Evolutionary conservation across 2,329 filamentous ascomycete genomes (phyloP), one percentile per base, ranked within the genome.

Genomic region (Camillea tinctor): DNA sequence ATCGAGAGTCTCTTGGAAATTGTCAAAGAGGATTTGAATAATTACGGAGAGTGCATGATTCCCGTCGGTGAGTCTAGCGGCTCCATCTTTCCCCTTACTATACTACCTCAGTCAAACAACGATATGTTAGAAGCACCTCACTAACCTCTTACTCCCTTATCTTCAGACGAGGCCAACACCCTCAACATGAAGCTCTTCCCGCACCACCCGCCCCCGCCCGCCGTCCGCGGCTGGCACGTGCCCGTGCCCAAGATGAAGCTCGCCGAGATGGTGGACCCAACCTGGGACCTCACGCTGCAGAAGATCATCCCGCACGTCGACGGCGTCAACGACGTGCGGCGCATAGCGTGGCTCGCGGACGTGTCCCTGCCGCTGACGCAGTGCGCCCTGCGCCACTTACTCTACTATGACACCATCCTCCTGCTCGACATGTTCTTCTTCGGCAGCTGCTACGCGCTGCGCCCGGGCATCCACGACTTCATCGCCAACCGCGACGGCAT

Each of bases 21-120:
- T 62, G 83, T 90, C 60, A 88, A 88, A 72, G 87, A 97, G 76
- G 93, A 99, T 73, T 73, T 99, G 67, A 97, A 98, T 72, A 96
- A 96, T 69, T 99, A 97, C 72, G 93, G 92, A 72, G 95, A 99
- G 79, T 97, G 93, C 81, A 97, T 97, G 93, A 97, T 97, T 70
- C 93, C 93, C 0, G 94, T 97, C 64, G 91, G 91, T 93, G 78
- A 64, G 85, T 80, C 17, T 49, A 44, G 40, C 57, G n/a, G 53
- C 11, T 44, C 26, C 26, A 30, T 52, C 23, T 52, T 21, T 23
- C 40, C 24, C 23, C 2, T 5, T 52, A 22, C 9, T 51, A 24
- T 8, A 51, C 22, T 8, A 51, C 15, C 8, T 50, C 36, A 22
- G 36, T 26, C 54, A 4, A 17, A 5, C 7, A 22, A 15, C n/a